Evolutionary conservation across 1,284 basidiomycete species (phyloP).

Genomic region (Microbotryomycetes sp.): DNA sequence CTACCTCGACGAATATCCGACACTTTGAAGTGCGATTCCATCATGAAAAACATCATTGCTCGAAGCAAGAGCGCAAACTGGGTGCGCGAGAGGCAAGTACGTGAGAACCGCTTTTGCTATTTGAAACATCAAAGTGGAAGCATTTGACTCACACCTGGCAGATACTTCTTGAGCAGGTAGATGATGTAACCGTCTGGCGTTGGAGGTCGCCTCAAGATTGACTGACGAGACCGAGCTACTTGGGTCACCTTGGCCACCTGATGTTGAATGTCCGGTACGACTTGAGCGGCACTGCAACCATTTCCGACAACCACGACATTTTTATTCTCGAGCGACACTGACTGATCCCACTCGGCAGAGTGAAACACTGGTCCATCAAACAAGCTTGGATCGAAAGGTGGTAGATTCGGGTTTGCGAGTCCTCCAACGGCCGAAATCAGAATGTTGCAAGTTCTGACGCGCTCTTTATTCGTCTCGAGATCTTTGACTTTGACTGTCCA

Average conservation of each 20-base stretch:
- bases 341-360: constrained; percentile 18
- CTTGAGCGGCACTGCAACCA: constrained; percentile 8
- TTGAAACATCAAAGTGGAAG: too few species aligned
- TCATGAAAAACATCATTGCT: constrained; percentile 13
- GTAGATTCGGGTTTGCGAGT: constrained; percentile 21
- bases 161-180: constrained; percentile 8
- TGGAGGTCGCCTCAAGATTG: constrained; percentile 13
- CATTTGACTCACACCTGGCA: constrained; percentile 11
- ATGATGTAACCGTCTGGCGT: constrained; percentile 12
- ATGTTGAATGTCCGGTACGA: constrained; percentile 25
- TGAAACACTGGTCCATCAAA: constrained; percentile 29
- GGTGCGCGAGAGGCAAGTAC: too few species aligned
- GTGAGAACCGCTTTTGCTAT: too few species aligned
- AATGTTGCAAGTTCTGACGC: constrained; percentile 30
- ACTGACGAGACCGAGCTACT: constrained; percentile 26
- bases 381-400: constrained; percentile 17
- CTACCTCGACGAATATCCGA: constrained; percentile 17
- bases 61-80: constrained; percentile 25
- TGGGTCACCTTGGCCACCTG: constrained; percentile 18
- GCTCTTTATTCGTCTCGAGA: constrained; percentile 12
- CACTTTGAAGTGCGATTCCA: constrained; percentile 20
- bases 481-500: constrained; percentile 27
- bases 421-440: constrained; percentile 28
- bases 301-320: constrained; percentile 32
- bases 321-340: constrained; percentile 17